Evolutionary conservation across 306 rosid species (phyloP), one percentile per base, ranked within the genome.

Genomic region (Quercus parvula): DNA sequence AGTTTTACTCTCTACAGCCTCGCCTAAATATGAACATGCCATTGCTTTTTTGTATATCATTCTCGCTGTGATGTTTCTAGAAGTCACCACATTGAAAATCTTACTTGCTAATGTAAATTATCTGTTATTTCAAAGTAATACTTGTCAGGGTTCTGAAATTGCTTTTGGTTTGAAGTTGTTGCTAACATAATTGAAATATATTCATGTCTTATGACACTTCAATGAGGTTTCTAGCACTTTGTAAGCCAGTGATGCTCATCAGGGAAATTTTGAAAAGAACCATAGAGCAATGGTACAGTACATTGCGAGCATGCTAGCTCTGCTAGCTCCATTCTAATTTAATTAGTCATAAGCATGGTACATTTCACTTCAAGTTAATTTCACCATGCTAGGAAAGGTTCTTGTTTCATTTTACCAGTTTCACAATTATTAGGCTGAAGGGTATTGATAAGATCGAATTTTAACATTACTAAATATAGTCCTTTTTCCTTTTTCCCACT

Each of bases 1-100:
- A 89, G 97, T 86, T 73, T 81, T 85, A 77, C 70, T 73, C 56
- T 63, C 63, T n/a, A 18, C 24, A 66, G 72, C 70, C 41, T 35
- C 1, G 11, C 52, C 41, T 15, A 68, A 68, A 33, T 68, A 68
- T 35, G 4, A 28, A 64, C 46, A 68, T 68, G 28, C 22, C 54
- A 19, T 0, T 63, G 31, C 4, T 5, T 27, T 63, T 63, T 63
- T 63, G 18, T 27, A 7, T 63, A 13, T 28, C 20, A 63, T 63
- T 33, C 67, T 63, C 12, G 24, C 12, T 13, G 4, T 5, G 24
- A 14, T 9, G 13, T 27, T 24, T 59, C 25, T 27, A 59, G 25
- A 10, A 20, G 25, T 59, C 11, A 18, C 5, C 27, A 12, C 15
- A 12, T 49, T 49, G 54, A 49, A 49, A 49, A 49, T 49, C 17